phyloP scores from a whole-genome alignment of 2,329 filamentous ascomycete genomes.

The Endothia cerciana region DNA sequence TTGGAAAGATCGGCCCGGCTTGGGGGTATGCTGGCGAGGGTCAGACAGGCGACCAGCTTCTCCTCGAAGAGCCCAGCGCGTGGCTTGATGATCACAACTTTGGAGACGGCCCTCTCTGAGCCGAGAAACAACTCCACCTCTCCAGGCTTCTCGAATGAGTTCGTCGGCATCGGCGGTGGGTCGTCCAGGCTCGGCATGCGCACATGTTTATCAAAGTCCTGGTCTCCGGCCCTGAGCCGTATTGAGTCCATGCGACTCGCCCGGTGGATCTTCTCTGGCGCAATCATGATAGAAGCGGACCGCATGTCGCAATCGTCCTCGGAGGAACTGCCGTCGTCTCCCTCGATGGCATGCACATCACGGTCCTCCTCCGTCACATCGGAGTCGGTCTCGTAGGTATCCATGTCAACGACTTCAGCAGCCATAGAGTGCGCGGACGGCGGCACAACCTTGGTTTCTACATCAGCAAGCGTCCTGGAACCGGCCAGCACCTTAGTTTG shows the following conservation, averaged over 20 bases:
- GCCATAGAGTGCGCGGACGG: conserved; percentile 27
- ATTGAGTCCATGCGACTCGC: conserved; percentile 33
- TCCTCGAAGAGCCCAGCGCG: conserved; percentile 56
- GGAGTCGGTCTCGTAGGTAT: conserved; percentile 11
- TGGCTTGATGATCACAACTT: conserved; percentile 49
- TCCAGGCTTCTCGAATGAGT: conserved; percentile 30
- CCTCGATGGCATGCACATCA: not conserved
- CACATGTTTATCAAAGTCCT: conserved; percentile 29
- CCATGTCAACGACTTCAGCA: conserved; percentile 23
- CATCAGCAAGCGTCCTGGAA: conserved; percentile 28
- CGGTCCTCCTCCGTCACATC: not conserved
- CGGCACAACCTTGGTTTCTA: conserved; percentile 26
- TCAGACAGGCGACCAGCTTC: conserved; percentile 52
- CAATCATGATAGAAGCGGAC: conserved; percentile 32
- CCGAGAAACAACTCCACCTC: conserved; percentile 46
- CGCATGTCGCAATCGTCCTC: conserved; percentile 24
- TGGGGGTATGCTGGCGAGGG: conserved; percentile 40
- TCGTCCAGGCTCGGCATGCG: conserved; percentile 32
- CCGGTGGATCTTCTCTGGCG: conserved; percentile 34
- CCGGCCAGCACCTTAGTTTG: conserved; percentile 28
- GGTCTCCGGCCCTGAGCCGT: conserved; percentile 17
- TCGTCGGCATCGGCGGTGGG: conserved; percentile 13
- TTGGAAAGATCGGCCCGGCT: conserved; percentile 38
- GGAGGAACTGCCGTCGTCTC: conserved; percentile 16
- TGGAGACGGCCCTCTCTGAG: conserved; percentile 45